Base-by-base conservation (phyloP, 1,284 basidiomycete species). In the Apiotrichum veenhuisii region DNA sequence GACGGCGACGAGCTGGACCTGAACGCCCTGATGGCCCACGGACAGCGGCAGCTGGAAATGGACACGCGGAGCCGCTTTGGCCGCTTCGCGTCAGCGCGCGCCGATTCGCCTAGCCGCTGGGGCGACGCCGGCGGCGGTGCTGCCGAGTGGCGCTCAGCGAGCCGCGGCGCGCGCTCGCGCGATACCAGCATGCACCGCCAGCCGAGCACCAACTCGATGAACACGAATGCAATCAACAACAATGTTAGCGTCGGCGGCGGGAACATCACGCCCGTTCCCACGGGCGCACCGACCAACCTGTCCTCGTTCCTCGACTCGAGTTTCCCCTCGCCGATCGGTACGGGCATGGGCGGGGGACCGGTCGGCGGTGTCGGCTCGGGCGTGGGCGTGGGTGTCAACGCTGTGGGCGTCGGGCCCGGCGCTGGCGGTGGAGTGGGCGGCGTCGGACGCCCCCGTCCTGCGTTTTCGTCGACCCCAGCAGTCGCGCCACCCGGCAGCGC, bases 1-100 rank as follows among this genome's bases (percentile, higher is more conserved):
- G 37, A 54, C 10, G 43, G 51, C 36, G 63, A 58, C 52, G 65
- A 67, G 43, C 50, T 64, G 41, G 65, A 67, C 51, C 49, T 67
- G 15, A 51, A 55, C 14, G 55, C 59, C 1, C 53, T 67, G 22
- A 62, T 67, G 34, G 54, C 62, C 46, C 62, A 65, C 42, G 65
- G 62, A 36, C 65, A 66, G 47, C 45, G 55, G 10, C 61, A 64
- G 45, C 58, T 55, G 14, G 58, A 66, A 23, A 58, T 65, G 38
- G 61, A 63, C 50, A 48, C 56, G n/a, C 61, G 61, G 22, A 37
- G 47, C 12, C 54, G 58, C 22, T 56, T 60, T 34, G 58, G 58
- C 9, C 54, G 58, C 15, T 56, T 56, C 26, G 17, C 42, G 22
- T 12, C 50, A 23, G 22, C 37, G 9, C 54, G 52, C 34, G 25